A percentile compares a stretch with the other conserved stretches of the same genome.
Conservation (phyloP, 208 protist genomes). For the Trypanosoma cruzi region DNA sequence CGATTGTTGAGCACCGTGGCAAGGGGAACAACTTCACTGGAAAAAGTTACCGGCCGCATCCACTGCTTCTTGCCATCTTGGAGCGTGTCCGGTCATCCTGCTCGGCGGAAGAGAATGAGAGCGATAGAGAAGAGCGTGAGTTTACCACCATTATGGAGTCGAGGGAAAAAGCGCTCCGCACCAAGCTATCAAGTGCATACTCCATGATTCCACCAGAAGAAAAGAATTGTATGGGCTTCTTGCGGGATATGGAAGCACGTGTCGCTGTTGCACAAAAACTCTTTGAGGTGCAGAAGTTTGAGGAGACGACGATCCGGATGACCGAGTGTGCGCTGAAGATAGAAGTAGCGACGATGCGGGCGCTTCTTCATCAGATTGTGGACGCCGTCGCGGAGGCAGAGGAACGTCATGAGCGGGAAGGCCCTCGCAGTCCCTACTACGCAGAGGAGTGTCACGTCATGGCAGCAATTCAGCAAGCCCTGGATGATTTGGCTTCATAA, state of each 20-base stretch:
- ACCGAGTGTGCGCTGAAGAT: constrained; percentile 48
- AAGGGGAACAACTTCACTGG: not conserved
- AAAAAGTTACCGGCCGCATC: constrained; percentile 17
- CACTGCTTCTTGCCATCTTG: constrained; percentile 14
- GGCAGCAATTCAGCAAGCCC: constrained; percentile 24
- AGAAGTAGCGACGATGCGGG: constrained; percentile 56
- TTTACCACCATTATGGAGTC: constrained; percentile 30
- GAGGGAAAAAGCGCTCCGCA: constrained; percentile 20
- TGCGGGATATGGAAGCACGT: constrained; percentile 46
- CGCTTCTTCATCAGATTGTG: constrained; percentile 34
- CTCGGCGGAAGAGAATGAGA: constrained; percentile 19
- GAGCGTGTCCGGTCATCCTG: constrained; percentile 11
- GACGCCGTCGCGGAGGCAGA: constrained; percentile 30
- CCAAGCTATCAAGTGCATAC: constrained; percentile 23
- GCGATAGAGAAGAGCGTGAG: constrained; percentile 21
- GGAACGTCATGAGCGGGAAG: constrained; percentile 26
- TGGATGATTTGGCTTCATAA: constrained; percentile 31
- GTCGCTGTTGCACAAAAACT: constrained; percentile 48
- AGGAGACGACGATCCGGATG: constrained; percentile 71
- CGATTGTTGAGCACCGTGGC: not conserved
- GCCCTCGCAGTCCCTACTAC: constrained; percentile 19
- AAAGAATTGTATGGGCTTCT: constrained; percentile 37
- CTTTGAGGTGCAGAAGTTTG: constrained; percentile 55
- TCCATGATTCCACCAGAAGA: constrained; percentile 21
- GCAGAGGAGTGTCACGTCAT: constrained; percentile 33